A percentile compares a stretch with the other conserved stretches of the same genome.
phyloP scores from a whole-genome alignment of 768 basidiomycete genomes.

The Auricularia cornea region DNA sequence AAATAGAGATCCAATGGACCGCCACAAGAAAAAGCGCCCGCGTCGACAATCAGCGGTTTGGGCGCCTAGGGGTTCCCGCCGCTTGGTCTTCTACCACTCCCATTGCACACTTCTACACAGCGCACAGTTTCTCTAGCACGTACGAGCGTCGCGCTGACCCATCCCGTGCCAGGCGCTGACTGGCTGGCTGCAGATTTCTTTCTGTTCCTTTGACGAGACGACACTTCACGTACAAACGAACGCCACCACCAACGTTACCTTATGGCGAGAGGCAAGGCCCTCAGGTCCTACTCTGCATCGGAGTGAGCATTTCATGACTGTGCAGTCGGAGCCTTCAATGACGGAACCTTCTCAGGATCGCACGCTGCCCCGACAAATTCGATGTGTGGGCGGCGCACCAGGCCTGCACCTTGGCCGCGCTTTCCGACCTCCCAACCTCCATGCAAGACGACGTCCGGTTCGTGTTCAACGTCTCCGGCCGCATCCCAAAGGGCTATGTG shows the following conservation, averaged over 20 bases:
- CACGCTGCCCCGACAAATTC: not conserved
- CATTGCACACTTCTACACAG: not conserved
- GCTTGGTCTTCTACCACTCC: not conserved
- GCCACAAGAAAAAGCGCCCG: not conserved
- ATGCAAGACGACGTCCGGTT: not conserved
- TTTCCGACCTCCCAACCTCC: not conserved
- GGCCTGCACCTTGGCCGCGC: not conserved
- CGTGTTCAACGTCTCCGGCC: not conserved
- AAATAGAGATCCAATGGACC: not conserved
- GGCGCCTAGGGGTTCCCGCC: not conserved
- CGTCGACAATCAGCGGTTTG: constrained; percentile 9
- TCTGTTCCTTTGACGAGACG: too few relatives aligned
- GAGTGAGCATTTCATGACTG: too few relatives aligned
- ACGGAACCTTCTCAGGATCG: not conserved
- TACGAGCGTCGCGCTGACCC: too few relatives aligned
- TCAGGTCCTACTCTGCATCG: too few relatives aligned
- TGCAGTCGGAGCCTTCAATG: too few relatives aligned
- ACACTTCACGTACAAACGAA: too few relatives aligned
- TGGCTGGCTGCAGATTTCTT: too few relatives aligned
- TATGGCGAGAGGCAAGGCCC: too few relatives aligned
- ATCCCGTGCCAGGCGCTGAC: too few relatives aligned
- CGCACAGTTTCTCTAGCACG: not conserved
- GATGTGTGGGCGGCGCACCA: not conserved
- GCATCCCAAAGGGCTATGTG: not conserved
- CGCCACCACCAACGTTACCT: too few relatives aligned